Percentiles rank a stretch among this genome's conserved stretches.
Conservation (phyloP, 1,284 basidiomycete species). For the Fomitopsis schrenkii region DNA sequence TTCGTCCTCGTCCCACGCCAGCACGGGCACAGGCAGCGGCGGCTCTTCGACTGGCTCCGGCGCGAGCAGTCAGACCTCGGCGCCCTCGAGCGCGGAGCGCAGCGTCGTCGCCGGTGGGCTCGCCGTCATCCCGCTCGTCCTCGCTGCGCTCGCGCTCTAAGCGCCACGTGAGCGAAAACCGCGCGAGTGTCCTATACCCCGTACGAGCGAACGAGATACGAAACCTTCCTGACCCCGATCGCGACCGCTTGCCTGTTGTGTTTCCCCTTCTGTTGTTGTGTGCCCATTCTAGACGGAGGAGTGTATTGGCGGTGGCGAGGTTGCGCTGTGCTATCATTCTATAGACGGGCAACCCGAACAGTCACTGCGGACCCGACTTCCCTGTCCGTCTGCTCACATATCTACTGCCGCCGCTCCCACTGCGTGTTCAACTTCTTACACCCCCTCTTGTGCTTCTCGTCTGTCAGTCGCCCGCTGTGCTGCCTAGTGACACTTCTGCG, state of each 20-base stretch:
- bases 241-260: not conserved
- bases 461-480: not conserved
- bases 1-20: conserved; percentile 15
- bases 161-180: not conserved
- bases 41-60: conserved; percentile 26
- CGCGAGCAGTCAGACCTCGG: conserved; percentile 26
- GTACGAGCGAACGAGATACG: not conserved
- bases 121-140: conserved; percentile 13
- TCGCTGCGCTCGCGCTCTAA: conserved; percentile 14
- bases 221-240: not conserved
- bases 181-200: not conserved
- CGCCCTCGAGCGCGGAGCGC: conserved; percentile 12
- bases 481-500: not conserved
- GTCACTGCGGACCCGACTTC: not conserved
- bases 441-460: not conserved
- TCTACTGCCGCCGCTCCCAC: not conserved
- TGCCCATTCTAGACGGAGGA: not conserved
- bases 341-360: not conserved
- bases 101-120: conserved; percentile 10
- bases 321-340: not conserved
- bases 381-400: not conserved
- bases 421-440: not conserved
- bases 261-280: not conserved
- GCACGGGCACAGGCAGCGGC: conserved; percentile 10
- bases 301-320: not conserved